phyloP scores from a whole-genome alignment of 148 eudicot species.

The Fagopyrum tataricum region DNA sequence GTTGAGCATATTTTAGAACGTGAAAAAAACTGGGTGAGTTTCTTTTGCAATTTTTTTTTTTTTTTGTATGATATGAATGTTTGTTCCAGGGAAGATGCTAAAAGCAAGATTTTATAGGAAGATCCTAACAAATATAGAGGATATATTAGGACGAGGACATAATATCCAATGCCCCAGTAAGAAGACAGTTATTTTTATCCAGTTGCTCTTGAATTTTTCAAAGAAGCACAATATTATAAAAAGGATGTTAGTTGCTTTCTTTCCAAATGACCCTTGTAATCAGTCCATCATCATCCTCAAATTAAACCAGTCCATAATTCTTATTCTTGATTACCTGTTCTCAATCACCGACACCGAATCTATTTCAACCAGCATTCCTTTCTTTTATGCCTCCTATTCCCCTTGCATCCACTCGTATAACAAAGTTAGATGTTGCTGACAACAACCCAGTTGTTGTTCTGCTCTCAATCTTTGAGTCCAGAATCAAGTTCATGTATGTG shows the following conservation, averaged over 20 bases:
- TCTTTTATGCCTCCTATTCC: no score
- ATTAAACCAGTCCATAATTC: no score
- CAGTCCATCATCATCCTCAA: no score
- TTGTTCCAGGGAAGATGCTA: neutral
- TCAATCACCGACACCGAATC: no score
- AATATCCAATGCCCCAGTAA: neutral
- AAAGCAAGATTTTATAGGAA: neutral
- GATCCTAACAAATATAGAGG: neutral
- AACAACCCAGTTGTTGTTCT: no score
- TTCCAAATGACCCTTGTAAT: neutral
- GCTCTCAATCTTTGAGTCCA: no score
- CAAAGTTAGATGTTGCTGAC: no score
- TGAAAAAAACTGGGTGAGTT: conserved; percentile 89
- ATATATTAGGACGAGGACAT: neutral
- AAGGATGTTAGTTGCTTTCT: neutral
- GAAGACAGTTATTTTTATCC: neutral
- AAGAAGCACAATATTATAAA: neutral
- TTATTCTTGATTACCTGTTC: no score
- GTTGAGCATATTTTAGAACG: conserved; percentile 93
- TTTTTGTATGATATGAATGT: neutral
- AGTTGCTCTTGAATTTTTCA: neutral
- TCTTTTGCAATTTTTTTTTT: neutral
- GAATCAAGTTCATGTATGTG: no score
- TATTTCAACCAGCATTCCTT: no score
- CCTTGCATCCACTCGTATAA: no score